Base-by-base conservation (phyloP, 495 filamentous ascomycete genomes). In the Penicillium simplicissimum region DNA sequence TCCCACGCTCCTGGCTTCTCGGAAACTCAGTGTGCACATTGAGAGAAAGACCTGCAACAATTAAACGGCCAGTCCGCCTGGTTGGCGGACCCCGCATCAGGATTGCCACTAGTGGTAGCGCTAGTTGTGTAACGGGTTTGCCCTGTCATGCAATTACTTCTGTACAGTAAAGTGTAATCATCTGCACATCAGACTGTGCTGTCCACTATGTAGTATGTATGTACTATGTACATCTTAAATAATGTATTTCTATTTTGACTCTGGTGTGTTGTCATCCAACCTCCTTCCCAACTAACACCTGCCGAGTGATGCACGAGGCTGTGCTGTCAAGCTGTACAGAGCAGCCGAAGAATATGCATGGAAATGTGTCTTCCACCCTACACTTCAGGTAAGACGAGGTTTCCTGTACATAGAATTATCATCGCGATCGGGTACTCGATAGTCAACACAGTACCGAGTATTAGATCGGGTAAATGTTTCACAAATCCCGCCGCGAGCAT, bases 281-380 rank as follows among this genome's bases (percentile, higher is more conserved):
- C 35, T 42, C 40, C 36, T 42, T 42, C 40, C 42, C 23, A 45
- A 28, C 52, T 36, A 37, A 40, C 52, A 9, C 9, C 33, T 37
- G 37, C 21, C 35, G 52, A n/a, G 4, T 23, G 40, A 31, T 55
- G 45, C 31, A 34, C 35, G 33, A 45, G 42, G 19, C 40, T 56
- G 43, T 34, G 34, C 31, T 21, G 42, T 25, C 36, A 13, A 57
- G 40, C 38, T 57, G 58, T 59, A 61, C 72, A 69, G 71, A 77
- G 69, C 70, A 62, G 71, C 61, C 73, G 74, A 68, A 78, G 76
- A 79, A 80, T 55, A 74, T 78, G 77, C 76, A 79, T 79, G 71
- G 77, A 77, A 79, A 71, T 68, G 65, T 67, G 67, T 66, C 67
- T 31, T 53, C 60, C 59, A 69, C 23, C 23, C 47, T 61, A 57